Evolutionary conservation across 768 basidiomycete species (phyloP).

Genomic region (Amanita rubescens): DNA sequence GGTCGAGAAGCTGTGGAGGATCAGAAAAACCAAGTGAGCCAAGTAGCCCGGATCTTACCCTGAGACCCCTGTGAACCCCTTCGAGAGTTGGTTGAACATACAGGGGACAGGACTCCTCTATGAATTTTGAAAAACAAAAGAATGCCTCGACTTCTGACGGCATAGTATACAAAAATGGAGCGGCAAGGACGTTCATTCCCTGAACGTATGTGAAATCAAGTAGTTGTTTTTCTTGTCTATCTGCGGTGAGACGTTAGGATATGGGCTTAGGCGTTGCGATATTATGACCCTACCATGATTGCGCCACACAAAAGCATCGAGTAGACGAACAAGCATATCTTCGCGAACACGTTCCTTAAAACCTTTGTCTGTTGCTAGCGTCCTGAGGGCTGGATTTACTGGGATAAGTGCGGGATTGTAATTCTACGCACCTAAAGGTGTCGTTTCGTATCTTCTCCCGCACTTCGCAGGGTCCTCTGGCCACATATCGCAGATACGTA

Average conservation of each 20-base stretch:
- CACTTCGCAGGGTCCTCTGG: constrained; percentile 79
- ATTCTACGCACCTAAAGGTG: constrained; percentile 68
- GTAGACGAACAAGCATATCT: constrained; percentile 91
- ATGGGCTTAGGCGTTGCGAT: neutral
- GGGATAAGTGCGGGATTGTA: neutral
- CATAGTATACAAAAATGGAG: constrained; percentile 96
- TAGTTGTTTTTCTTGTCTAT: constrained; percentile 69
- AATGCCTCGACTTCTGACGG: constrained; percentile 98
- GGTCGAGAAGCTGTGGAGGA: constrained; percentile 70
- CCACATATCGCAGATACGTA: constrained; percentile 69
- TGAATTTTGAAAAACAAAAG: constrained; percentile 93
- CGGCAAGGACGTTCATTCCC: constrained; percentile 98
- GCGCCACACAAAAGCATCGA: constrained; percentile 98
- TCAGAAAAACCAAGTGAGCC: neutral
- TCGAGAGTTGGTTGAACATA: constrained; percentile 96
- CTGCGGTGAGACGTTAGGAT: constrained; percentile 26
- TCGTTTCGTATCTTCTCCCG: constrained; percentile 94
- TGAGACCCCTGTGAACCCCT: constrained; percentile 91
- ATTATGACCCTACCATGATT: constrained; percentile 55
- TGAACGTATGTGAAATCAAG: constrained; percentile 95
- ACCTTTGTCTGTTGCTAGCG: constrained; percentile 92
- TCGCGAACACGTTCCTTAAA: constrained; percentile 97
- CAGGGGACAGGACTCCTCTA: constrained; percentile 90
- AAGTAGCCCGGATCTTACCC: constrained; percentile 40
- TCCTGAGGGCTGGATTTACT: constrained; percentile 35